phyloP scores from a whole-genome alignment of 225 moss, liverwort and hornwort genomes.

The Straminergon stramineum region DNA sequence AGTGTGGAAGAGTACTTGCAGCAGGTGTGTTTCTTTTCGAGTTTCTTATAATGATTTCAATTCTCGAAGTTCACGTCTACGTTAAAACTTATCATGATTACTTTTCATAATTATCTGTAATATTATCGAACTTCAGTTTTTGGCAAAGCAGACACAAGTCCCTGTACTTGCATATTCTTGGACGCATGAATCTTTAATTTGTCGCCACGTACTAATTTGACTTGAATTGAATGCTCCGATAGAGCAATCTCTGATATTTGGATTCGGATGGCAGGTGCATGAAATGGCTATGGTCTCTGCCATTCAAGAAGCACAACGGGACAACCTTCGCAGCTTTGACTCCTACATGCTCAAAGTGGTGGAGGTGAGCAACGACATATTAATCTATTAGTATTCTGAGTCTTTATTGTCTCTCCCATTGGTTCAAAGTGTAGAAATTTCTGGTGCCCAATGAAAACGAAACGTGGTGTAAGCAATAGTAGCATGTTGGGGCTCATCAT shows the following conservation, averaged over 20 bases:
- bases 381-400: not conserved
- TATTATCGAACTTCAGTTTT: not conserved
- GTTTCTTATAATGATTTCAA: not conserved
- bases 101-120: not conserved
- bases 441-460: not conserved
- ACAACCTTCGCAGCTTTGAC: slow-evolving; percentile 86
- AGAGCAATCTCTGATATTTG: not conserved
- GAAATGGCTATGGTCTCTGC: slow-evolving; percentile 96
- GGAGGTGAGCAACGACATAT: slow-evolving; percentile 41
- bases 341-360: slow-evolving; percentile 81
- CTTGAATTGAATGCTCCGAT: not conserved
- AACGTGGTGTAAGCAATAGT: not conserved
- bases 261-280: slow-evolving; percentile 52
- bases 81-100: not conserved
- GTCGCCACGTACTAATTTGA: not conserved
- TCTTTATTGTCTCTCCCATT: not conserved
- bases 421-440: not conserved
- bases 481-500: not conserved
- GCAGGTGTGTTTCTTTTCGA: slow-evolving; percentile 36
- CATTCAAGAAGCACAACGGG: slow-evolving; percentile 92
- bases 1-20: slow-evolving; percentile 94
- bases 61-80: not conserved
- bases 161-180: not conserved
- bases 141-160: not conserved
- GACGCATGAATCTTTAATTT: not conserved